Percentiles rank a stretch among this genome's conserved stretches.
These are phyloP conservation scores for Kluyveromyces siamensis DNA, from an alignment of 805 yeast genomes.

Conservation along the genomic window DNA sequence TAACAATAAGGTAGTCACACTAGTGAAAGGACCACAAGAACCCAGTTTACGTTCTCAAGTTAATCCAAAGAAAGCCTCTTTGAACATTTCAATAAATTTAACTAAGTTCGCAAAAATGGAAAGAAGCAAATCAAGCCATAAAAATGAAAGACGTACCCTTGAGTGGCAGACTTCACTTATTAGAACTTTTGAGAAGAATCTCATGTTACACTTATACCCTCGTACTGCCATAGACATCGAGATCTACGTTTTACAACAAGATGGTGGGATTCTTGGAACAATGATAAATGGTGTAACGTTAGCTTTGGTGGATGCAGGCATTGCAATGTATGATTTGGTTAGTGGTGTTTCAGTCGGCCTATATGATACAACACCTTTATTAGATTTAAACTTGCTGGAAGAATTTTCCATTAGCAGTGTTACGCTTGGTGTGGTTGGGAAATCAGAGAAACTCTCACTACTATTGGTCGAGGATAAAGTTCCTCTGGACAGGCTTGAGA, in stretches of 20 bases:
- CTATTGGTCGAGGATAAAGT: conserved; percentile 74
- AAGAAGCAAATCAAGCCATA: conserved; percentile 52
- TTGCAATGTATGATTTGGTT: conserved; percentile 86
- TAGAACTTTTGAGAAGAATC: conserved; percentile 64
- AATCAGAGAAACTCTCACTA: conserved; percentile 67
- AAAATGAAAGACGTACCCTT: conserved; percentile 59
- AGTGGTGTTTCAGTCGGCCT: conserved; percentile 74
- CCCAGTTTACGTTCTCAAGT: conserved; percentile 50
- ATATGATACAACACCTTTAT: conserved; percentile 64
- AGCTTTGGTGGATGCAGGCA: conserved; percentile 91
- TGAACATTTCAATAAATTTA: conserved; percentile 57
- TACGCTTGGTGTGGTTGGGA: conserved; percentile 80
- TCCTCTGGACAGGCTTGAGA: conserved; percentile 72
- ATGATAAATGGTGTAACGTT: conserved; percentile 80
- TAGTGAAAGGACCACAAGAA: conserved; percentile 86
- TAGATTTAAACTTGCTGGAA: conserved; percentile 77
- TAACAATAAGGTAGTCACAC: conserved; percentile 76
- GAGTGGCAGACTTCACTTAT: conserved; percentile 61
- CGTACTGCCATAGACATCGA: conserved; percentile 71
- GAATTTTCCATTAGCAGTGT: conserved; percentile 74
- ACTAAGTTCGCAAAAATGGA: conserved; percentile 78
- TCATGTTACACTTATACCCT: conserved; percentile 68
- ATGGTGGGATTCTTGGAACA: conserved; percentile 78
- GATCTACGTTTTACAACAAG: conserved; percentile 75
- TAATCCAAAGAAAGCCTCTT: conserved; percentile 42